These are phyloP conservation scores for Selaginella tamariscina DNA, from an alignment of 75 land plant genomes.

Conservation along the genomic window DNA sequence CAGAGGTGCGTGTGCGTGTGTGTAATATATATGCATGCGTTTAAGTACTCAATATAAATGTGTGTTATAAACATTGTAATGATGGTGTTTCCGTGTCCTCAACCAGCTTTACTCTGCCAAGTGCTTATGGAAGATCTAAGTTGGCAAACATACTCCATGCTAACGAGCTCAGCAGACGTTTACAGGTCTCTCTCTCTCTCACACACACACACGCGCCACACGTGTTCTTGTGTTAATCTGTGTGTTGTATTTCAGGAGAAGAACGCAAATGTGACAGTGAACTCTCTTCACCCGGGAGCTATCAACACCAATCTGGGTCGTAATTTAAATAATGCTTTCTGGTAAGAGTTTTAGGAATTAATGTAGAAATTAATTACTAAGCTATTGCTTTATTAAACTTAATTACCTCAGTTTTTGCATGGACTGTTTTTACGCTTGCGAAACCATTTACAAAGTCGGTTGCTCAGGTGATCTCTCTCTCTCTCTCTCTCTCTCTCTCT, in stretches of 20 bases:
- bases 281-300: constrained; percentile 49
- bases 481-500: background rate
- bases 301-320: constrained; percentile 40
- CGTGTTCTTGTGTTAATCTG: background rate
- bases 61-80: background rate
- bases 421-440: background rate
- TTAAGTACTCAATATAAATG: too few relatives aligned
- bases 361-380: too few relatives aligned
- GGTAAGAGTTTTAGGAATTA: background rate
- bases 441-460: background rate
- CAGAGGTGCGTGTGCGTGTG: too few relatives aligned
- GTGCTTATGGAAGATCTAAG: constrained; percentile 35
- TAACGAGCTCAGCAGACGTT: constrained; percentile 30
- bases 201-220: background rate
- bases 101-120: constrained; percentile 14
- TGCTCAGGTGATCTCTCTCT: background rate
- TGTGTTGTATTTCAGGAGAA: constrained; percentile 36
- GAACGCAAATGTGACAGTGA: constrained; percentile 42
- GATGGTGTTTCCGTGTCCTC: background rate
- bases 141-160: constrained; percentile 37
- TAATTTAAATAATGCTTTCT: background rate
- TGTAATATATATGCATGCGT: too few relatives aligned
- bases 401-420: too few relatives aligned
- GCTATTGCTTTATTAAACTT: background rate
- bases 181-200: constrained; percentile 19